These are phyloP conservation scores for Bipolaris gigantea DNA, from an alignment of 2,329 filamentous ascomycete species.

Conservation along the genomic window DNA sequence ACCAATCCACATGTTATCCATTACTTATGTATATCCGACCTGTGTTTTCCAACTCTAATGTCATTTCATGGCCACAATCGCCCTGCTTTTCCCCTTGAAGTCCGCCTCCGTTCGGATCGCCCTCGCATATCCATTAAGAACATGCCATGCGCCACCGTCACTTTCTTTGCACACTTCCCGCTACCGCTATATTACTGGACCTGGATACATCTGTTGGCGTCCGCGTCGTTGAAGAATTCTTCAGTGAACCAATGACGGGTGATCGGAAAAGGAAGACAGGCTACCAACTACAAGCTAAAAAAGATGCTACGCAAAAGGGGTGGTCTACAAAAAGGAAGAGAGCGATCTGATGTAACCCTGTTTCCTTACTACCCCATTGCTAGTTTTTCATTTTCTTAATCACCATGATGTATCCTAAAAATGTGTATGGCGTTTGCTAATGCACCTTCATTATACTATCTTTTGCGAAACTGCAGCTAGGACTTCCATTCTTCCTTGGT, in stretches of 20 bases:
- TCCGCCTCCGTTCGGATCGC: neutral
- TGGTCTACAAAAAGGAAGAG: neutral
- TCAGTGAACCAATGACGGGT: neutral
- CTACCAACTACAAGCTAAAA: neutral
- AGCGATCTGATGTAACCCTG: neutral
- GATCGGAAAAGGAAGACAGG: neutral
- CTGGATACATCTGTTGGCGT: neutral
- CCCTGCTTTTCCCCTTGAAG: neutral
- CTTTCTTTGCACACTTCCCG: neutral
- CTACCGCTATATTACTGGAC: no score
- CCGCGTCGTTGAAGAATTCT: neutral
- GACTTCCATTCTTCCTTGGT: neutral
- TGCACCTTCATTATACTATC: neutral
- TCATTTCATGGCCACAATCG: neutral
- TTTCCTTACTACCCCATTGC: neutral
- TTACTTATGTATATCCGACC: neutral
- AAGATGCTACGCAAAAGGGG: neutral
- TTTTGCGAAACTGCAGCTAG: neutral
- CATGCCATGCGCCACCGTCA: neutral
- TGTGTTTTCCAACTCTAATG: neutral
- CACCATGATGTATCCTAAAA: neutral
- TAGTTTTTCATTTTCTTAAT: neutral
- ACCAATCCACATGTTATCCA: no score
- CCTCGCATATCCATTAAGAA: neutral
- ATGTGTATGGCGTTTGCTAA: neutral